These are phyloP conservation scores for Chenopodium album DNA, from an alignment of 148 eudicot genomes.

Conservation along the genomic window DNA sequence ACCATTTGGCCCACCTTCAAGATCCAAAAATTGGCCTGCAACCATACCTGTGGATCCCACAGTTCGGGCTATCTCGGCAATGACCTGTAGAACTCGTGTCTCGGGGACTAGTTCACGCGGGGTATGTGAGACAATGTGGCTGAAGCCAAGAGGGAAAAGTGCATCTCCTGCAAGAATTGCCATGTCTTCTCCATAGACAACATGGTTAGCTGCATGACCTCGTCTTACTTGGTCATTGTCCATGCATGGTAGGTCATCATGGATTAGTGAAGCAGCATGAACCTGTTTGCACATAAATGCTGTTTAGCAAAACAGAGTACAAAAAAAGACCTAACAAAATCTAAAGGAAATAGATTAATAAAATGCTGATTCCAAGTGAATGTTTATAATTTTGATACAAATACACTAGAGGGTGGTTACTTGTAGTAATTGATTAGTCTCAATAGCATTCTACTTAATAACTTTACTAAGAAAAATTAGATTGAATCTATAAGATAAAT, in stretches of 20 bases:
- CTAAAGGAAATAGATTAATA: not conserved
- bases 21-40: conserved; percentile 84
- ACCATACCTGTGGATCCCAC: conserved; percentile 99
- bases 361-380: not conserved
- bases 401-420: not conserved
- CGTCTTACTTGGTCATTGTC: conserved; percentile 83
- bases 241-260: conserved; percentile 95
- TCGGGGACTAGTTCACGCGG: conserved; percentile 69
- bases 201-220: conserved; percentile 87
- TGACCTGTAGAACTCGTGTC: conserved; percentile 57
- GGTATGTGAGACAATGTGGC: conserved; percentile 79
- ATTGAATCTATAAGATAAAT: not conserved
- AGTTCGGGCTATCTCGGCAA: conserved; percentile 75
- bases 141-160: conserved; percentile 84
- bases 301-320: not conserved
- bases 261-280: conserved; percentile 84
- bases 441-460: not conserved
- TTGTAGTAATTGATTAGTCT: not conserved
- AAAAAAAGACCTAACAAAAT: not conserved
- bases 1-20: conserved; percentile 66
- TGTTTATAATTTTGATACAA: not conserved
- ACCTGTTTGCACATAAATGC: conserved; percentile 41
- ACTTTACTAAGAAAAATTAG: not conserved
- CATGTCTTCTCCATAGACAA: conserved; percentile 75
- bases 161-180: conserved; percentile 94